Evolutionary conservation across 2,329 filamentous ascomycete species (phyloP), one percentile per base, ranked within the genome.

Genomic region (Aspergillus awamori): DNA sequence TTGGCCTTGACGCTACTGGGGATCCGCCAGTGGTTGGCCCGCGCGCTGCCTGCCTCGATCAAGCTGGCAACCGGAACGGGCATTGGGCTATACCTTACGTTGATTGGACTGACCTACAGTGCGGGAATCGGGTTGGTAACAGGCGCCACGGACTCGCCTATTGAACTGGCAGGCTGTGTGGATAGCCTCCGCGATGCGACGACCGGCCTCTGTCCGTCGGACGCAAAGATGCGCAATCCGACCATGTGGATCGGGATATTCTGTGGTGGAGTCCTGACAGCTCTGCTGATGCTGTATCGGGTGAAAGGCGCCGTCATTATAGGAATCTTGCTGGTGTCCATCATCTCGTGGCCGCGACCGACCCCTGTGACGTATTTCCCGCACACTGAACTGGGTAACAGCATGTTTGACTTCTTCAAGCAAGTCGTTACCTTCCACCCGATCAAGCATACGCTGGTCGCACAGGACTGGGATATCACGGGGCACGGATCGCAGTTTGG

Each of bases 171-270:
- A 1, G 92, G 92, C 26, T 96, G 92, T 68, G 82, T 85, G 0
- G 70, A 81, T 0, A 82, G 88, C 51, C 82, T 65, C 64, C 76
- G 67, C 58, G 65, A 72, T 36, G 22, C 64, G 0, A 43, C 59
- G 0, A 68, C 65, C 1, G 89, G 89, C 8, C 69, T 86, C 6
- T 95, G 91, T 73, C 84, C 85, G 0, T 79, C 80, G 53, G 80
- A 81, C 20, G 81, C 85, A 58, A 93, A 93, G 83, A 94, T 96
- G 91, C 87, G 91, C 63, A 91, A 85, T 70, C 90, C 92, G 1
- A 87, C 89, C 24, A 86, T 96, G 85, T 96, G 92, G 92, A 83
- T 96, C 55, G 92, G 92, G 39, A 93, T 96, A 69, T 95, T 96
- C 81, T 91, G 89, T 67, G 91, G 92, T 47, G 91, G 92, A 62